Evolutionary conservation across 805 yeast species (phyloP).

Genomic region (Kodamaea hsintzibuensis): DNA sequence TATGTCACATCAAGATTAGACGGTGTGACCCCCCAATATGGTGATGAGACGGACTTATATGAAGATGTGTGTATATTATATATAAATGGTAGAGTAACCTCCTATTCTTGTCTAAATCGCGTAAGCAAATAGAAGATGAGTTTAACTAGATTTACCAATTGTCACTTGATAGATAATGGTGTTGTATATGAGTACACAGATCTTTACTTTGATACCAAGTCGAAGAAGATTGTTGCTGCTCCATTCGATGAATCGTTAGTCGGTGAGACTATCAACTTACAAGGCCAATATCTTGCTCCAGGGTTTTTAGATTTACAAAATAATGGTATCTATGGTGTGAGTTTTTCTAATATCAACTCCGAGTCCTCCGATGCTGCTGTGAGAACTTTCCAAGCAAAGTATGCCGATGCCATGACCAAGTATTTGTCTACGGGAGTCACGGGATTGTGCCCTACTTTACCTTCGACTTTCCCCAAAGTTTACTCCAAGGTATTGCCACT

Average conservation of each 20-base stretch:
- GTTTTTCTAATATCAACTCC: slow-evolving; percentile 43
- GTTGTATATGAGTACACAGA: slow-evolving; percentile 33
- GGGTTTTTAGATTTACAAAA: slow-evolving; percentile 60
- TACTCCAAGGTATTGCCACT: slow-evolving; percentile 49
- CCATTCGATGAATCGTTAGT: slow-evolving; percentile 18
- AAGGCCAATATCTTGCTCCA: slow-evolving; percentile 51
- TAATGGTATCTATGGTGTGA: slow-evolving; percentile 59
- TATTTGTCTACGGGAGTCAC: slow-evolving; percentile 55
- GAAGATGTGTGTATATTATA: not conserved
- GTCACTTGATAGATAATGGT: slow-evolving; percentile 46
- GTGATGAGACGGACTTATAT: not conserved
- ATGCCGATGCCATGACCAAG: slow-evolving; percentile 46
- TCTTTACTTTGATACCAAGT: slow-evolving; percentile 42
- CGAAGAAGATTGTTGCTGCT: slow-evolving; percentile 42
- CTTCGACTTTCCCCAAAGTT: slow-evolving; percentile 51
- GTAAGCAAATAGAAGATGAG: not conserved
- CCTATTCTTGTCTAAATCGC: not conserved
- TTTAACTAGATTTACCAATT: slow-evolving; percentile 39
- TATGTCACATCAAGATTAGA: not conserved
- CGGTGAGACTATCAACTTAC: slow-evolving; percentile 39
- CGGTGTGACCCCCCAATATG: not conserved
- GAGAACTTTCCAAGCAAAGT: slow-evolving; percentile 32
- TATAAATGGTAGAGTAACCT: not conserved
- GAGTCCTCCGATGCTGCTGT: slow-evolving; percentile 32
- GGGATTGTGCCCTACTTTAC: slow-evolving; percentile 56